Conservation (phyloP, 768 basidiomycete genomes). For the Cyclocybe cylindracea region DNA sequence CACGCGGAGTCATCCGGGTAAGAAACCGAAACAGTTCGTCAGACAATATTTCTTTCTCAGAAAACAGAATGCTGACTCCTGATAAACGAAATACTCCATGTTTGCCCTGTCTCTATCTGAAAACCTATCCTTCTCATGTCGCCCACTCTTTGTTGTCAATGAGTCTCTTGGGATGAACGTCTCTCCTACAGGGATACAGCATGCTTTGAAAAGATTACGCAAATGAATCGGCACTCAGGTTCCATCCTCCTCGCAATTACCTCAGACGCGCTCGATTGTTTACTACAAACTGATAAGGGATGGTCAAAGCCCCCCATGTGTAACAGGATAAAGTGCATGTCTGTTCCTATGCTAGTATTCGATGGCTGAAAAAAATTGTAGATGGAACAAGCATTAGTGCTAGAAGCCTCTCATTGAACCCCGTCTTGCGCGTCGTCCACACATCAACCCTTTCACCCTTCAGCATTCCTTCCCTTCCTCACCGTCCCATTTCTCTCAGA, state of each 20-base stretch:
- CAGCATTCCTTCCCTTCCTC: no score
- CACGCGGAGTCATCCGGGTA: conserved; percentile 61
- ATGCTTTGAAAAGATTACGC: conserved; percentile 60
- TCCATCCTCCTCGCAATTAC: conserved; percentile 70
- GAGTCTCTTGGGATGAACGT: background rate
- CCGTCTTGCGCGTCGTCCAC: no score
- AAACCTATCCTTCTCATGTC: conserved; percentile 57
- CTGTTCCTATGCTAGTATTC: background rate
- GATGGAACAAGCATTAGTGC: no score
- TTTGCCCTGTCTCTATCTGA: conserved; percentile 73
- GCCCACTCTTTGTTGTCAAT: background rate
- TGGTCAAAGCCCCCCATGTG: conserved; percentile 72
- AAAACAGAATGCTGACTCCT: conserved; percentile 2
- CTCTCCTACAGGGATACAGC: background rate
- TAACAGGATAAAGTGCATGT: conserved; percentile 20
- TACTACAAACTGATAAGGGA: conserved; percentile 80
- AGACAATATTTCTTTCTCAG: background rate
- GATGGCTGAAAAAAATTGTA: no score
- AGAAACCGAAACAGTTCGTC: conserved; percentile 50
- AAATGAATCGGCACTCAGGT: conserved; percentile 9
- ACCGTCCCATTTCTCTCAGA: no score
- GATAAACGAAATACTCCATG: conserved; percentile 44
- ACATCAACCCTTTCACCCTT: no score
- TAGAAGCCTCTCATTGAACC: no score
- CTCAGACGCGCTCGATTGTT: conserved; percentile 79